A percentile compares a stretch with the other conserved stretches of the same genome.
These are phyloP conservation scores for Trichoderma sp. DNA, from an alignment of 2,329 filamentous ascomycete genomes.

Conservation along the genomic window DNA sequence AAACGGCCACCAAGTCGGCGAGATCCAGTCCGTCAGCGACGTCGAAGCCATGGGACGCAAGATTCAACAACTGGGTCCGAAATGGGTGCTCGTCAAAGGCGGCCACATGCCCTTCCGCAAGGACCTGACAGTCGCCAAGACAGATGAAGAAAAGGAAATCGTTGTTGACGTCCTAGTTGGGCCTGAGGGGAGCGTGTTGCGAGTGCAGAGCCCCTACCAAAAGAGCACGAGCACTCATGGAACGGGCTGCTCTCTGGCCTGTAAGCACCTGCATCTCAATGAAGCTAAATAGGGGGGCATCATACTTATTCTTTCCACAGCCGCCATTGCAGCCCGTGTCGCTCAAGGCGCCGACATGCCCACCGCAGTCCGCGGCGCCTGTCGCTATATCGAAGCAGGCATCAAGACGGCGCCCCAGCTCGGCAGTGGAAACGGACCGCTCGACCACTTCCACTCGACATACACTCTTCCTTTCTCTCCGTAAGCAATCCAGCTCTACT, in stretches of 20 bases:
- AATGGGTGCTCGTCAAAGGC: conserved; percentile 85
- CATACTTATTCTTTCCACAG: conserved; percentile 38
- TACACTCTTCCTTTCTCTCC: conserved; percentile 69
- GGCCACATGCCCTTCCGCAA: conserved; percentile 80
- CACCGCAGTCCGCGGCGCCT: conserved; percentile 66
- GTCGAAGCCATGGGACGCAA: conserved; percentile 68
- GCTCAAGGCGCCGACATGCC: conserved; percentile 59
- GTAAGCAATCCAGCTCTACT: conserved; percentile 39
- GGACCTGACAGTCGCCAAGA: conserved; percentile 60
- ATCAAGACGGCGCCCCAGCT: conserved; percentile 65
- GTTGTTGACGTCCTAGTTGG: conserved; percentile 80
- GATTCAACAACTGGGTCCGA: conserved; percentile 69
- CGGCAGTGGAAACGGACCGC: conserved; percentile 68
- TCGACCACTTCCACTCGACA: conserved; percentile 77
- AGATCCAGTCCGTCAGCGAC: conserved; percentile 61
- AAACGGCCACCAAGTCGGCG: conserved; percentile 43
- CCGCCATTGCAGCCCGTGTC: conserved; percentile 75
- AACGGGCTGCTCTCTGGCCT: conserved; percentile 91
- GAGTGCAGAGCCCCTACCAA: conserved; percentile 71
- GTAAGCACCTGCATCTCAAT: conserved; percentile 47
- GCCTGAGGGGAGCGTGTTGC: conserved; percentile 52
- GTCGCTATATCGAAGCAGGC: conserved; percentile 69
- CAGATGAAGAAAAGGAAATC: conserved; percentile 60
- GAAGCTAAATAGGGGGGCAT: not conserved
- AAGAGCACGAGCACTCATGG: conserved; percentile 84